Evolutionary conservation across 306 rosid species (phyloP).

Genomic region (Rosa multiflora): DNA sequence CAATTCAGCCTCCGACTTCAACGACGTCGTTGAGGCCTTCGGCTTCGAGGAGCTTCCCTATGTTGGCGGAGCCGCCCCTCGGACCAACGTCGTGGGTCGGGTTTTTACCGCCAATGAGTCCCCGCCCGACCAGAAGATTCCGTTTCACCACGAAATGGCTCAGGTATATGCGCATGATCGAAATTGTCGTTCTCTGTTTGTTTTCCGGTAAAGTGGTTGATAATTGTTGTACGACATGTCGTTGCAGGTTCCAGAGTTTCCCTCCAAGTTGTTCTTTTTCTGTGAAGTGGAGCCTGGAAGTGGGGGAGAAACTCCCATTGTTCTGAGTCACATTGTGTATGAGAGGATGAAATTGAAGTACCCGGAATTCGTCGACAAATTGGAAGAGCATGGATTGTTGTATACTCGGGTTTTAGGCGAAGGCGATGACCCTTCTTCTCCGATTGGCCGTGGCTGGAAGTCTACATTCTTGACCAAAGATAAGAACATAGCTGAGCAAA

Average conservation of each 20-base stretch:
- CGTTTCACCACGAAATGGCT: conserved; percentile 88
- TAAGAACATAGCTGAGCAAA: conserved; percentile 68
- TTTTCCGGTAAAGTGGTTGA: background rate
- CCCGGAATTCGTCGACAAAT: conserved; percentile 63
- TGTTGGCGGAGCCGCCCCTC: conserved; percentile 85
- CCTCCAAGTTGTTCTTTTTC: conserved; percentile 78
- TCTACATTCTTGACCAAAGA: conserved; percentile 83
- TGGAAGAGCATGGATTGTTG: conserved; percentile 70
- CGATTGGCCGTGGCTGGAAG: conserved; percentile 95
- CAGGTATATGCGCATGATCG: conserved; percentile 39
- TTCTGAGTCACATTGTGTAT: conserved; percentile 74
- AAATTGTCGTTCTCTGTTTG: background rate
- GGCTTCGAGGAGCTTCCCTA: conserved; percentile 83
- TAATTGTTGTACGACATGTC: background rate
- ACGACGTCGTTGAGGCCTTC: conserved; percentile 74
- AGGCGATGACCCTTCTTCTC: conserved; percentile 74
- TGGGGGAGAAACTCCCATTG: conserved; percentile 92
- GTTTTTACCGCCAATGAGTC: conserved; percentile 92
- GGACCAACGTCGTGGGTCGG: conserved; percentile 72
- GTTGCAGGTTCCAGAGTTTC: conserved; percentile 71
- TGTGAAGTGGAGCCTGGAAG: conserved; percentile 74
- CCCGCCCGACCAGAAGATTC: conserved; percentile 87
- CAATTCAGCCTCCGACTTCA: conserved; percentile 62
- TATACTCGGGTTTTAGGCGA: conserved; percentile 74
- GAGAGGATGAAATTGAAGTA: conserved; percentile 66